Evolutionary conservation across 352 stramenopile genomes (phyloP), one percentile per base, ranked within the genome.

Genomic region (Phytophthora pseudosyringae): DNA sequence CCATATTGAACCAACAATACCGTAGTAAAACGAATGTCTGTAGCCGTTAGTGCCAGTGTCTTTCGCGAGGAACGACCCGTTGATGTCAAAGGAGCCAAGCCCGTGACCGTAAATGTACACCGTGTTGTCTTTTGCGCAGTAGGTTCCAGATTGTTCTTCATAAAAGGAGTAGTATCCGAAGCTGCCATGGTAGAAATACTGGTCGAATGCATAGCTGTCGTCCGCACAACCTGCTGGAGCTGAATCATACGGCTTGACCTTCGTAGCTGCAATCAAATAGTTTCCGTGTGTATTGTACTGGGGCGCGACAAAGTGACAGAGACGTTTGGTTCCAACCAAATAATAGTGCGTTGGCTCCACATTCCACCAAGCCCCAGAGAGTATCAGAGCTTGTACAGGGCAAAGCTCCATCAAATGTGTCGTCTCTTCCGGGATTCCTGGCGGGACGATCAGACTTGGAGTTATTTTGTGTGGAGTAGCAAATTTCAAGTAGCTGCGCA

Each of bases 11-110:
- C 64, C 68, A 38, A 70, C 16, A 9, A 60, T 18, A 6, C 51
- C 51, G 6, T 64, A 69, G 16, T 59, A 68, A 36, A 60, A 48
- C 3, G 64, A 73, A 15, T 58, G 31, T 5, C 59, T 38, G 13
- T 73, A 73, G 8, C 46, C 51, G 6, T 35, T 8, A 3, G 31
- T 64, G 8, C 58, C 58, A 1, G 18, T 44, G 33, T 69, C 59
- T 43, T 64, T n/a, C 11, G 51, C 53, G 0, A 73, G 39, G 3
- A 44, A 28, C 15, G 55, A 38, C 0, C 58, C 64, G 25, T 73
- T 73, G 3, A 56, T 50, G 26, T 73, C 64, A 26, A 38, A 68
- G 0, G 64, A 68, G 0, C 64, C 58, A 9, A 72, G 59, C 4
- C 62, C 54, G 40, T 57, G 13, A 1, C 50, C 64, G 25, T 26